Base-by-base conservation (phyloP, 192 early-diverging fungal species). In the Linnemannia schmuckeri region DNA sequence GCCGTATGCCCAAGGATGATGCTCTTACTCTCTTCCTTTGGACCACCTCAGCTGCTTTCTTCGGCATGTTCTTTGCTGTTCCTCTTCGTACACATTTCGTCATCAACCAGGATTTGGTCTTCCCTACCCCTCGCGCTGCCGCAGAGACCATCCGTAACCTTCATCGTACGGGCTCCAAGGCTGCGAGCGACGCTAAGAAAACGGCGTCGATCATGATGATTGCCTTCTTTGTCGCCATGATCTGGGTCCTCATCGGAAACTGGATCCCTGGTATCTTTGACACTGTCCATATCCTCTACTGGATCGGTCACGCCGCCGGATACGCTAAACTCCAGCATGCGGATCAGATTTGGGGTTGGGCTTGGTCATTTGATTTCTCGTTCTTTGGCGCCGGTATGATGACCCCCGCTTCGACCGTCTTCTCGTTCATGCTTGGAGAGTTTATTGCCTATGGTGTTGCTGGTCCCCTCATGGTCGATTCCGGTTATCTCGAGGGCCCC, bases 31-130 rank as follows among this genome's bases (percentile, higher is more conserved):
- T 95, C 18, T 52, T 94, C 49, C 80, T 92, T 46, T 94, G 89
- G 87, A 91, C 93, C 27, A 85, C 92, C 41, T 90, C 88, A 57
- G 88, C 90, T 33, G 92, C 94, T 63, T 94, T 93, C 87, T 95
- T 92, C 79, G 94, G 94, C 71, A 84, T 95, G 71, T 95, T 95
- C 88, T 95, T 95, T 80, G 94, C 94, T 30, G 88, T 94, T 4
- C 94, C 94, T 12, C 89, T 94, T 35, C 88, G 94, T 30, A 84
- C 92, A 33, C 93, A 94, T 35, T 95, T 93, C 57, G 89, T 95
- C 73, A 82, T 95, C 73, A 94, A 94, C 76, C 92, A 94, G 72
- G 90, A 95, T 38, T 83, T 95, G 70, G 90, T 91, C 71, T 95
- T 95, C 91, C 94, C 94, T 49, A 90, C 94, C 1, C 93, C 93